Base-by-base conservation (phyloP, 2,329 filamentous ascomycete genomes). In the Xylariaceae sp. region DNA sequence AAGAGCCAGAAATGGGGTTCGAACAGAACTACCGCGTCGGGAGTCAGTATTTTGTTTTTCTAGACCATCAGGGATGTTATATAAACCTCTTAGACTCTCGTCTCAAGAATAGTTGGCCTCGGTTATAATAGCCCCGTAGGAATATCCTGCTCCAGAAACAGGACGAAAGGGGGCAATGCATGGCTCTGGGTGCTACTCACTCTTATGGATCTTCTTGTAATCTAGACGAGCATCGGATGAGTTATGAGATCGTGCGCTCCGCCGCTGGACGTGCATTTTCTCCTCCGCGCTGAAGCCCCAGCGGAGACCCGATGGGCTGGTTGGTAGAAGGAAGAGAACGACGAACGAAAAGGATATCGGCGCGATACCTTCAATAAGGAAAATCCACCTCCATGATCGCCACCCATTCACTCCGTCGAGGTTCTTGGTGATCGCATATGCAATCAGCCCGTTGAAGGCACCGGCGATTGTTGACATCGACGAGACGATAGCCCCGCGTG, bases 1-100 rank as follows among this genome's bases (percentile, higher is more conserved):
- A 66, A 62, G 14, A 67, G 47, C 64, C 65, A 68, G 48, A 68
- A 68, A 40, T 66, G 61, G n/a, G 58, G 47, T 37, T 67, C 63
- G 10, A 56, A 37, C 45, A 68, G 53, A 2, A 66, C n/a, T n/a
- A n/a, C n/a, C n/a, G n/a, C n/a, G n/a, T n/a, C n/a, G n/a, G n/a
- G n/a, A n/a, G n/a, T n/a, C n/a, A n/a, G n/a, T n/a, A n/a, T n/a
- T n/a, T n/a, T n/a, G n/a, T n/a, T n/a, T n/a, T n/a, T n/a, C n/a
- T n/a, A n/a, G n/a, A n/a, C n/a, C n/a, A n/a, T n/a, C n/a, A n/a
- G n/a, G n/a, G n/a, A n/a, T n/a, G n/a, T n/a, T n/a, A n/a, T n/a
- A n/a, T n/a, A n/a, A n/a, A n/a, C n/a, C n/a, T n/a, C n/a, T n/a
- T n/a, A n/a, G n/a, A n/a, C n/a, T n/a, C n/a, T n/a, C n/a, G n/a